These are phyloP conservation scores for Diaporthe sp. DNA, from an alignment of 2,329 filamentous ascomycete genomes.

Conservation along the genomic window DNA sequence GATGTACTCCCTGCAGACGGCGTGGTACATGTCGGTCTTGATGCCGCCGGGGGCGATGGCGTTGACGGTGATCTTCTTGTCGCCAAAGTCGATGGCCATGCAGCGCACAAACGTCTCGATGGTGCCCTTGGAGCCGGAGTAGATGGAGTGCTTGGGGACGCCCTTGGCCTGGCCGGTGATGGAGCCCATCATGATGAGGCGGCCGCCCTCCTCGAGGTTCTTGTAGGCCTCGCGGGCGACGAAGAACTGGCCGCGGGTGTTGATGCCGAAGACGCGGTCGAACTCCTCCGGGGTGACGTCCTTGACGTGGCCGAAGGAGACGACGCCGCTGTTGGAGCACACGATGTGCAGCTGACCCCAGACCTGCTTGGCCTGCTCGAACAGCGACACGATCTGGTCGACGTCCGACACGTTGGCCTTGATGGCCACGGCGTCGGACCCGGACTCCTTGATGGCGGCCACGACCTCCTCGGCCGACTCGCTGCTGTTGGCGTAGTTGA, in stretches of 20 bases:
- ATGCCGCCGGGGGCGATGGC: constrained; percentile 75
- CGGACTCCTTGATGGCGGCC: constrained; percentile 74
- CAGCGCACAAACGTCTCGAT: constrained; percentile 83
- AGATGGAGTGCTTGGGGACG: constrained; percentile 79
- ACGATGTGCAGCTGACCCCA: constrained; percentile 80
- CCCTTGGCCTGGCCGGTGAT: constrained; percentile 78
- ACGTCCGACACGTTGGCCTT: constrained; percentile 78
- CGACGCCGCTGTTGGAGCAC: constrained; percentile 78
- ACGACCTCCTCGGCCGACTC: constrained; percentile 77
- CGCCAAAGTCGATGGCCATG: constrained; percentile 78
- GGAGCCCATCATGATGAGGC: constrained; percentile 80
- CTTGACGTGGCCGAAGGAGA: constrained; percentile 77
- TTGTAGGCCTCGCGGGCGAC: constrained; percentile 80
- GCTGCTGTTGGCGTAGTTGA: constrained; percentile 77
- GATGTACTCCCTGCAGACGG: constrained; percentile 74
- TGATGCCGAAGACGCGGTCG: constrained; percentile 78
- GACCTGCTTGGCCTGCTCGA: constrained; percentile 72
- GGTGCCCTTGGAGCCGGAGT: constrained; percentile 82
- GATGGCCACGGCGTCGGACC: constrained; percentile 74
- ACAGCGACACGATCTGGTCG: constrained; percentile 72
- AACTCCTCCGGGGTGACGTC: constrained; percentile 79
- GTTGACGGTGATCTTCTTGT: constrained; percentile 76
- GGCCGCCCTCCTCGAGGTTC: constrained; percentile 76
- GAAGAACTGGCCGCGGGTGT: constrained; percentile 80
- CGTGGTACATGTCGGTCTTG: constrained; percentile 77